Evolutionary conservation across 768 basidiomycete genomes (phyloP), one percentile per base, ranked within the genome.

Genomic region (Lentinula lateritia): DNA sequence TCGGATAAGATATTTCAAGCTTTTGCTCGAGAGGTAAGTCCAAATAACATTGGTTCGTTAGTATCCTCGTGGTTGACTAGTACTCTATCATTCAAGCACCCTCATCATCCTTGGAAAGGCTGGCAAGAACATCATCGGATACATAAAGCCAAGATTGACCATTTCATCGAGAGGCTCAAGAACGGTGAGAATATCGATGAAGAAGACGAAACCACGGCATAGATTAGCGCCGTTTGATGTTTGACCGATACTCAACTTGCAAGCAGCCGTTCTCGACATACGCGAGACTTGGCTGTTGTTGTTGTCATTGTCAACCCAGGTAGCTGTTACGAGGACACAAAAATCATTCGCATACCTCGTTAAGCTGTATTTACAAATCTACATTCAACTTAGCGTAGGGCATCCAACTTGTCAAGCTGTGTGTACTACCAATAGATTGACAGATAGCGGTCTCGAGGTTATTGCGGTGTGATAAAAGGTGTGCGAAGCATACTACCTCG

Each of bases 121-220:
- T 94, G 92, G 92, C 92, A 94, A 71, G 92, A 94, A 67, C 92
- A 93, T 70, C 88, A 93, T 70, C 83, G 92, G 46, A 92, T 93
- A 67, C 92, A 93, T 71, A 93, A 93, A 69, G 80, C 84, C 12
- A 92, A 90, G 69, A 92, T 93, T 63, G 92, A 93, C 67, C 86
- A 92, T 73, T 80, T 90, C 43, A 88, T 91, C 46, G 76, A 84
- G 62, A 78, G 81, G 65, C 70, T 93, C 18, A 68, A 69, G 10
- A 78, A 78, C 35, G 90, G 90, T 12, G 85, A 89, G 69, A 70
- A 67, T 53, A 69, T 83, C 34, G 79, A 80, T 43, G 67, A 66
- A 0, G 69, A 66, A 28, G 67, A 65, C 28, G 55, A 56, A 12
- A 6, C 39, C 20, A 46, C 61, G 13, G 38, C n/a, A 18, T 56